Evolutionary conservation across 805 yeast genomes (phyloP).

Genomic region (Metschnikowia amazonensis): DNA sequence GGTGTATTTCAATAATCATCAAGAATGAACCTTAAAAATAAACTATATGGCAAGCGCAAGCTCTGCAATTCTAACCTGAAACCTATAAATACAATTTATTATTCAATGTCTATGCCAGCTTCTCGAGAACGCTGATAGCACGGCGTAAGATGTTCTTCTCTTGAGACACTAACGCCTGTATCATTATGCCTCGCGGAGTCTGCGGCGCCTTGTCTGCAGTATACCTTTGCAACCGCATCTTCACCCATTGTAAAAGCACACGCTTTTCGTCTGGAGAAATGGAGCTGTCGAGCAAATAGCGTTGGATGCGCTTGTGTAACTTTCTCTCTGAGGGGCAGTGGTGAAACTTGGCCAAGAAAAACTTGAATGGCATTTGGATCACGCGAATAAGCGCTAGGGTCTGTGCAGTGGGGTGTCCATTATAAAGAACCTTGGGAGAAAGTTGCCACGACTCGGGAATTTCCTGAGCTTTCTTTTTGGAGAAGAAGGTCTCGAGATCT

Average conservation of each 20-base stretch:
- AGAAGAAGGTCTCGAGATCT: conserved; percentile 13
- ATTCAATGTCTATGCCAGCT: background rate
- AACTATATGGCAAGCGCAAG: no score
- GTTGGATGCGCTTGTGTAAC: conserved; percentile 19
- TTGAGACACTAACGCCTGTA: conserved; percentile 20
- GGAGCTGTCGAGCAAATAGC: conserved; percentile 18
- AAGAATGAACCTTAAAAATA: no score
- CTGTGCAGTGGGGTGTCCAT: conserved; percentile 45
- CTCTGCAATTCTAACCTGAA: background rate
- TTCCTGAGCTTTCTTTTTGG: background rate
- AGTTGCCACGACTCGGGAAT: conserved; percentile 43
- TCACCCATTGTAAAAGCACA: conserved; percentile 26
- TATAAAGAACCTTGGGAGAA: conserved; percentile 34
- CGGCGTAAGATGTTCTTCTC: conserved; percentile 27
- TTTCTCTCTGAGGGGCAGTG: conserved; percentile 21
- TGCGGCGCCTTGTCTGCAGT: conserved; percentile 6
- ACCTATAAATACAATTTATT: background rate
- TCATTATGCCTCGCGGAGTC: conserved; percentile 15
- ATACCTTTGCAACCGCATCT: conserved; percentile 23
- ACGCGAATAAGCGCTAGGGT: conserved; percentile 24
- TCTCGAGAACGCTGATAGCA: background rate
- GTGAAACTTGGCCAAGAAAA: conserved; percentile 24
- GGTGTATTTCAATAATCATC: no score
- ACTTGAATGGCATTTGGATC: conserved; percentile 26
- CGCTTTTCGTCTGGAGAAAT: conserved; percentile 10